Percentiles rank a stretch among this genome's conserved stretches.
Evolutionary conservation across 2,329 filamentous ascomycete species (phyloP).

Genomic region (Chalaropsis ovoidea): DNA sequence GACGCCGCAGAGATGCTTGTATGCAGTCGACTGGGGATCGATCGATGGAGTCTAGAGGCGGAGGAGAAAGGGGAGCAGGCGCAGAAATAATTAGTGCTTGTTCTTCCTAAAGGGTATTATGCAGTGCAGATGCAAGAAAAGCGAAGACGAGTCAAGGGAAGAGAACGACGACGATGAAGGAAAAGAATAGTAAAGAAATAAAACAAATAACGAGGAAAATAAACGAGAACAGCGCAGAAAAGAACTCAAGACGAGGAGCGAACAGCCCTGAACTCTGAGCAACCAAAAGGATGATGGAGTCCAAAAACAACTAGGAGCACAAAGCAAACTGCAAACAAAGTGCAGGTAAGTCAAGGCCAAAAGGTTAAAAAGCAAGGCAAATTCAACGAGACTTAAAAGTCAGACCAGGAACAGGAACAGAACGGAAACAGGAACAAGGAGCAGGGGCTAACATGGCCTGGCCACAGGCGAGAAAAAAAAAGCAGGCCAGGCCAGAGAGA

Average conservation of each 20-base stretch:
- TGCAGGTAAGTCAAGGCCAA: not conserved
- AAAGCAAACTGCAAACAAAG: not conserved
- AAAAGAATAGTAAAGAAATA: not conserved
- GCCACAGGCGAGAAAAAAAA: not conserved
- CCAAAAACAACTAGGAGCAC: not conserved
- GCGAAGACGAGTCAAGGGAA: not conserved
- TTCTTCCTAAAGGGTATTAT: not conserved
- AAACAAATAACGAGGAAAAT: not conserved
- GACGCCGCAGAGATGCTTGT: slow-evolving; percentile 19
- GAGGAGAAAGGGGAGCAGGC: not conserved
- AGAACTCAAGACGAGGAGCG: not conserved
- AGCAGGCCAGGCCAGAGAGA: not conserved
- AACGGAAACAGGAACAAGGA: slow-evolving; percentile 13
- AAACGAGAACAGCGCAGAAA: slow-evolving; percentile 1
- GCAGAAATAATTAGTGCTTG: not conserved
- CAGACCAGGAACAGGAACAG: not conserved
- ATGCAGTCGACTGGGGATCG: slow-evolving; percentile 24
- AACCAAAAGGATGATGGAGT: slow-evolving; percentile 8
- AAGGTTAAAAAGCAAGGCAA: not conserved
- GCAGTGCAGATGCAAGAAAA: slow-evolving; percentile 2
- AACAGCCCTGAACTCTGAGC: not conserved
- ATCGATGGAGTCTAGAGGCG: slow-evolving; percentile 9
- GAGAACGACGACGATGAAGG: not conserved
- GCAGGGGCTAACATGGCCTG: not conserved
- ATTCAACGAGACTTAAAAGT: not conserved